Conservation (phyloP, 1,284 basidiomycete species). For the Apiotrichum gamsii region DNA sequence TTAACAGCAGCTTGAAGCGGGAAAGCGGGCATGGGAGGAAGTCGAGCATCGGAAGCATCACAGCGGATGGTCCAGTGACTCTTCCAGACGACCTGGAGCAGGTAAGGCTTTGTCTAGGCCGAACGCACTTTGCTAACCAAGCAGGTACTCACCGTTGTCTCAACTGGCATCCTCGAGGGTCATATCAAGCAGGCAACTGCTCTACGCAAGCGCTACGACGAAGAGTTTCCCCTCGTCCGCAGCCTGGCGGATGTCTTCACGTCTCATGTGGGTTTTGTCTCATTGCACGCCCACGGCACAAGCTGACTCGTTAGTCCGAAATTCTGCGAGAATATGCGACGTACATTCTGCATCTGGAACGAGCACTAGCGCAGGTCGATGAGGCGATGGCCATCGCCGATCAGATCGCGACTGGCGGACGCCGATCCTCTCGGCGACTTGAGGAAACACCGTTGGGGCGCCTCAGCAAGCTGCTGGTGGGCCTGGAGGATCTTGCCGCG, state of each 20-base stretch:
- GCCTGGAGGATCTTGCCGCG: conserved; percentile 69
- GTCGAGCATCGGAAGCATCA: conserved; percentile 8
- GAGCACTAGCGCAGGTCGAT: conserved; percentile 79
- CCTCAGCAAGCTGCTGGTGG: conserved; percentile 34
- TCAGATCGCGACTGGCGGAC: conserved; percentile 60
- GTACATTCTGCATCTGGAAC: conserved; percentile 85
- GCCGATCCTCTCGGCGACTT: conserved; percentile 15
- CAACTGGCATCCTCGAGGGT: conserved; percentile 74
- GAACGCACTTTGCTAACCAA: no score
- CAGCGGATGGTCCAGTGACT: conserved; percentile 40
- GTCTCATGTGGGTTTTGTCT: conserved; percentile 62
- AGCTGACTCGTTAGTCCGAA: conserved; percentile 59
- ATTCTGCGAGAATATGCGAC: conserved; percentile 85
- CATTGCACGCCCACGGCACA: no score
- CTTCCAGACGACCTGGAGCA: conserved; percentile 73
- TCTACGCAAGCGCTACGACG: conserved; percentile 77
- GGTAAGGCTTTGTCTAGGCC: no score
- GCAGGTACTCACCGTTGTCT: conserved; percentile 77
- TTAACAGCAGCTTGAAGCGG: neutral
- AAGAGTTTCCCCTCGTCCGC: conserved; percentile 85
- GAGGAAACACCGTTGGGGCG: conserved; percentile 16
- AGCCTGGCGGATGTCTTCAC: conserved; percentile 89
- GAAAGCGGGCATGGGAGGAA: conserved; percentile 5
- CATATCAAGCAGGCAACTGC: conserved; percentile 75
- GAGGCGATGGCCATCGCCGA: conserved; percentile 54